A percentile compares a stretch with the other conserved stretches of the same genome.
Evolutionary conservation across 2,329 filamentous ascomycete species (phyloP).

Genomic region (Sclerotinia glacialis): DNA sequence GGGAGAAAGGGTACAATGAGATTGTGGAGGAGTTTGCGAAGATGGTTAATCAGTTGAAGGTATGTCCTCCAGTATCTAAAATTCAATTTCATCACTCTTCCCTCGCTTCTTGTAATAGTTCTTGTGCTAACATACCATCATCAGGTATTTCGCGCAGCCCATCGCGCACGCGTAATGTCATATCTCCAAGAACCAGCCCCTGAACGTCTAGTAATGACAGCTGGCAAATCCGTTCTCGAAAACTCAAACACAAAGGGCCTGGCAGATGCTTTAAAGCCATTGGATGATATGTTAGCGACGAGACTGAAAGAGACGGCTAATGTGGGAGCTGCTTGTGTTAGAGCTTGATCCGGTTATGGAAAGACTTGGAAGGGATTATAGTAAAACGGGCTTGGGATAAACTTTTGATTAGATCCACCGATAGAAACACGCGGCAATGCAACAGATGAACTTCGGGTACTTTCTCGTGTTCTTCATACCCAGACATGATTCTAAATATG

Average conservation of each 20-base stretch:
- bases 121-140: not conserved
- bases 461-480: not conserved
- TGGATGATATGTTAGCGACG: constrained; percentile 16
- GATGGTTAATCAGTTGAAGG: constrained; percentile 19
- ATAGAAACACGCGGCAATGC: not conserved
- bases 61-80: not conserved
- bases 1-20: not conserved
- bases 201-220: constrained; percentile 16
- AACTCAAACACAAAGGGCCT: not conserved
- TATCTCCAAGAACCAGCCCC: constrained; percentile 18
- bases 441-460: not conserved
- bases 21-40: not conserved
- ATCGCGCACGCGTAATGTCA: constrained; percentile 20
- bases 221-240: constrained; percentile 13
- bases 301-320: constrained; percentile 2
- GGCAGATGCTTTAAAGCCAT: constrained; percentile 6
- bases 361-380: not conserved
- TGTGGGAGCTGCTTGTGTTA: not conserved
- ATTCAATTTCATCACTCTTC: not conserved
- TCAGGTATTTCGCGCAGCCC: constrained; percentile 16
- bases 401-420: not conserved
- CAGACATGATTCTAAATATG: too few species aligned
- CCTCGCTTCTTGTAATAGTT: too few species aligned
- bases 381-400: not conserved
- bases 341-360: not conserved